A percentile compares a stretch with the other conserved stretches of the same genome.
Evolutionary conservation across 2,329 filamentous ascomycete genomes (phyloP).

Genomic region (Stemphylium lycopersici): DNA sequence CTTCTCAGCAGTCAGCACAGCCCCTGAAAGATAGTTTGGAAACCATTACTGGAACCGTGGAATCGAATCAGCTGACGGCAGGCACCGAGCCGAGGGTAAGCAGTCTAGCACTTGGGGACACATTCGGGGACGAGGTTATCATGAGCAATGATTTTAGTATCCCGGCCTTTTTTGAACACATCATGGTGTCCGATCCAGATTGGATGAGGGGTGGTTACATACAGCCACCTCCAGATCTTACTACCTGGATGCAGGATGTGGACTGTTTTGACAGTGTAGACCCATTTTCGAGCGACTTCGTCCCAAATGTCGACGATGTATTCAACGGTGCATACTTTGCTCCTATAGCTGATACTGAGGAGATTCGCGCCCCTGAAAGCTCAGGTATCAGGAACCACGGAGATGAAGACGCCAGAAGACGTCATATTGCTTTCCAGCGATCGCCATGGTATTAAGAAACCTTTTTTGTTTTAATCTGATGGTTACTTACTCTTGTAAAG

Average conservation of each 20-base stretch:
- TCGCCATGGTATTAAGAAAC: conserved; percentile 18
- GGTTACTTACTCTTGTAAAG: too few relatives aligned
- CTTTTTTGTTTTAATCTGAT: too few relatives aligned
- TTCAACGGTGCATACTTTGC: neutral
- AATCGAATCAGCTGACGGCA: too few relatives aligned
- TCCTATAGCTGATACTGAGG: neutral
- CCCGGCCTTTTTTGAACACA: conserved; percentile 24
- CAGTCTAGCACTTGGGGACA: neutral
- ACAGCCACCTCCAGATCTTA: conserved; percentile 23
- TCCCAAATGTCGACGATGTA: conserved; percentile 21
- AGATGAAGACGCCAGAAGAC: conserved; percentile 14
- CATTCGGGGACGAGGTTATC: neutral
- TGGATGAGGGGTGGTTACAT: conserved; percentile 19
- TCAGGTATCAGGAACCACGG: conserved; percentile 1
- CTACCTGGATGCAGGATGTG: conserved; percentile 25
- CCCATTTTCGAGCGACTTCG: conserved; percentile 25
- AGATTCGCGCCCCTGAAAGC: neutral
- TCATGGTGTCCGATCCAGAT: conserved; percentile 28
- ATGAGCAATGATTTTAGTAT: conserved; percentile 8
- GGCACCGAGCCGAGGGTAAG: too few relatives aligned
- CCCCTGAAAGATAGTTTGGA: too few relatives aligned
- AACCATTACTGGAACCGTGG: too few relatives aligned
- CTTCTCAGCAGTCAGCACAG: too few relatives aligned
- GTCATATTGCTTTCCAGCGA: conserved; percentile 22
- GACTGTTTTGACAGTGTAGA: conserved; percentile 25